Conservation (phyloP, 177 flowering plant species). For the Vitis hybrid region DNA sequence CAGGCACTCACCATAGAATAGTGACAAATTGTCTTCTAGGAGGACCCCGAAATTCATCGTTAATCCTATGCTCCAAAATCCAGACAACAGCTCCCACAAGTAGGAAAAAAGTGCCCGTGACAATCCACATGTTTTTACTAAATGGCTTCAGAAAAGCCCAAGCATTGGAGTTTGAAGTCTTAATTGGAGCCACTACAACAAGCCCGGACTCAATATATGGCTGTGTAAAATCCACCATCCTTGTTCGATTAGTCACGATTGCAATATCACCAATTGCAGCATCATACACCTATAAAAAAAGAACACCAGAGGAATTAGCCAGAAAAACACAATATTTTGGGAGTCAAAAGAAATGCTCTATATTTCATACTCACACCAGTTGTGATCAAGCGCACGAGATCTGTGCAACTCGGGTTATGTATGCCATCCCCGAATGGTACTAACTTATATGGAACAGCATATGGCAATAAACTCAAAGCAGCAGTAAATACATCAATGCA, state of each 20-base stretch:
- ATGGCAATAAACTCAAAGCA: slow-evolving; percentile 75
- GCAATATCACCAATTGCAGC: slow-evolving; percentile 83
- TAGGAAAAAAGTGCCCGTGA: slow-evolving; percentile 52
- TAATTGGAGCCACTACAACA: slow-evolving; percentile 68
- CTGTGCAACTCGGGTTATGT: slow-evolving; percentile 55
- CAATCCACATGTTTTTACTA: slow-evolving; percentile 57
- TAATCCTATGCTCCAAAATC: slow-evolving; percentile 73
- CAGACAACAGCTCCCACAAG: slow-evolving; percentile 70
- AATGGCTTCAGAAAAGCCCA: slow-evolving; percentile 73
- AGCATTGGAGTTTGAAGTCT: slow-evolving; percentile 38
- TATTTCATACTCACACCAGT: slow-evolving; percentile 51
- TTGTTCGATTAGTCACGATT: slow-evolving; percentile 64
- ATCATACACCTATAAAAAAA: slow-evolving; percentile 56
- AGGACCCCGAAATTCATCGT: slow-evolving; percentile 78
- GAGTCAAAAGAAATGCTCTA: not conserved
- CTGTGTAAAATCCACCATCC: slow-evolving; percentile 77
- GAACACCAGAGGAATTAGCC: not conserved
- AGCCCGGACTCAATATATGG: slow-evolving; percentile 74
- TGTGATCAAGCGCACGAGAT: slow-evolving; percentile 55
- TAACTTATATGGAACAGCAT: slow-evolving; percentile 69
- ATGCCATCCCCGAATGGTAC: slow-evolving; percentile 66
- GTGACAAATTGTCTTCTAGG: slow-evolving; percentile 66
- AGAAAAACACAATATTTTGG: not conserved
- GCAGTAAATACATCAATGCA: slow-evolving; percentile 86
- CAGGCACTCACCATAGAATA: slow-evolving; percentile 52